These are phyloP conservation scores for Colletotrichum nymphaeae DNA, from an alignment of 2,329 filamentous ascomycete species.

Conservation along the genomic window DNA sequence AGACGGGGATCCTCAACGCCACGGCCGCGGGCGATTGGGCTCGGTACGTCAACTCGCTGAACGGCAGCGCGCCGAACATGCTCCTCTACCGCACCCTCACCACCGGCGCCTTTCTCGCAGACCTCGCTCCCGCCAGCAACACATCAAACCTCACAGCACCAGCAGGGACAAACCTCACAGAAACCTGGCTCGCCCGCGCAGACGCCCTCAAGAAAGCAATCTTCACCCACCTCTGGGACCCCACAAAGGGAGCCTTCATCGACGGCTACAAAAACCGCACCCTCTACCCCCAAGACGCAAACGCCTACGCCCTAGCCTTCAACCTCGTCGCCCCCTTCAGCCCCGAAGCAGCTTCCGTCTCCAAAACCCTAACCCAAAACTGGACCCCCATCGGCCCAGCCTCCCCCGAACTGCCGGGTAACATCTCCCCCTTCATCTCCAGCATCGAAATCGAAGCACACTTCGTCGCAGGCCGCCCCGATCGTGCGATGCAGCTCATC, in stretches of 20 bases:
- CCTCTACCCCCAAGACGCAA: constrained; percentile 70
- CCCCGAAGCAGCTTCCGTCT: constrained; percentile 51
- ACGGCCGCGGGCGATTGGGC: constrained; percentile 64
- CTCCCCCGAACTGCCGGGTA: constrained; percentile 66
- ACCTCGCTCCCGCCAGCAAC: constrained; percentile 46
- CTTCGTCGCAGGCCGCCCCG: constrained; percentile 57
- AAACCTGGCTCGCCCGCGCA: constrained; percentile 53
- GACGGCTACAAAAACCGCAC: constrained; percentile 63
- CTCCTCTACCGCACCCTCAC: constrained; percentile 66
- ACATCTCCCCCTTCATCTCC: constrained; percentile 68
- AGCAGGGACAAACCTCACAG: constrained; percentile 44
- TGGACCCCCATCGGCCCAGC: constrained; percentile 68
- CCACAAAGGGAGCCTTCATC: constrained; percentile 59
- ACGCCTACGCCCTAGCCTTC: constrained; percentile 65
- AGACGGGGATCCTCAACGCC: constrained; percentile 53
- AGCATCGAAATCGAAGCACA: constrained; percentile 71
- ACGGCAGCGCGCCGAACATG: constrained; percentile 57
- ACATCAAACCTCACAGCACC: constrained; percentile 44
- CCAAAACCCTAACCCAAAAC: constrained; percentile 57
- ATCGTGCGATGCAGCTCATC: constrained; percentile 66
- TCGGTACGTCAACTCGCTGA: constrained; percentile 58
- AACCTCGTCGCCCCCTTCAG: constrained; percentile 51
- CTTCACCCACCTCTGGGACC: constrained; percentile 60
- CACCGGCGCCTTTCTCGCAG: constrained; percentile 62
- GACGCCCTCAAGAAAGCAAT: constrained; percentile 56